These are phyloP conservation scores for Spergularia azorica DNA, from an alignment of 179 eudicot species.

Conservation along the genomic window DNA sequence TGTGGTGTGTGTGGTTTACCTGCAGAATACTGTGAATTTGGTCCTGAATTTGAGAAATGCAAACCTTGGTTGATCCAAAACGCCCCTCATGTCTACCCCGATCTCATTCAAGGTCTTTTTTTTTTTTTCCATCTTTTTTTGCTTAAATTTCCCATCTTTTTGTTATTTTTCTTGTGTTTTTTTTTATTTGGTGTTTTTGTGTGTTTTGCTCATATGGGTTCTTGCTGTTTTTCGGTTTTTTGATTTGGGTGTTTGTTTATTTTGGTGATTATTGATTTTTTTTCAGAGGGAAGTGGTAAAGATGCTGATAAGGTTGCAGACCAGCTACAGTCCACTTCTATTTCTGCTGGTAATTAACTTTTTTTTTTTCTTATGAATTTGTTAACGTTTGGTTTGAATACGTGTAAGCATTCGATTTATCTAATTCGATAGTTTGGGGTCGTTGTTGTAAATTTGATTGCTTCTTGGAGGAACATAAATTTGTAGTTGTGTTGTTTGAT, in stretches of 20 bases:
- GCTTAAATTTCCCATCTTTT: conserved; percentile 1
- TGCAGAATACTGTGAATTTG: conserved; percentile 93
- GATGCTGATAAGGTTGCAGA: conserved; percentile 68
- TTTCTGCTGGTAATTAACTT: conserved; percentile 51
- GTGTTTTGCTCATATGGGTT: background rate
- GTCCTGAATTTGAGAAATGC: conserved; percentile 83
- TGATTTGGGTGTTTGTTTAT: background rate
- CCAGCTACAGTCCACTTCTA: conserved; percentile 64
- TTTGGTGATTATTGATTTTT: background rate
- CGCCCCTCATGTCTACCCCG: conserved; percentile 76
- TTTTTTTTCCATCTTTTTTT: background rate
- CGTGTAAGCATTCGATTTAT: too few species aligned
- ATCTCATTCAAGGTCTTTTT: conserved; percentile 61
- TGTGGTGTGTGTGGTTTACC: conserved; percentile 87
- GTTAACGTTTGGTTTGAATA: too few species aligned
- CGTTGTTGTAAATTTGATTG: conserved; percentile 5
- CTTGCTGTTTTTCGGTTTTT: background rate
- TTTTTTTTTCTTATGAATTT: background rate
- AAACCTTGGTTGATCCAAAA: conserved; percentile 87
- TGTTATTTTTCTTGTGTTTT: background rate
- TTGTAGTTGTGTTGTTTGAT: background rate
- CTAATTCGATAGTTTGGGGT: background rate
- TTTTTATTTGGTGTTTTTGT: background rate
- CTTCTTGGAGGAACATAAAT: background rate
- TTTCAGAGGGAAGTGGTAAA: conserved; percentile 42